A percentile compares a stretch with the other conserved stretches of the same genome.
Conservation (phyloP, 768 basidiomycete species). For the Tubosaeta sp. region DNA sequence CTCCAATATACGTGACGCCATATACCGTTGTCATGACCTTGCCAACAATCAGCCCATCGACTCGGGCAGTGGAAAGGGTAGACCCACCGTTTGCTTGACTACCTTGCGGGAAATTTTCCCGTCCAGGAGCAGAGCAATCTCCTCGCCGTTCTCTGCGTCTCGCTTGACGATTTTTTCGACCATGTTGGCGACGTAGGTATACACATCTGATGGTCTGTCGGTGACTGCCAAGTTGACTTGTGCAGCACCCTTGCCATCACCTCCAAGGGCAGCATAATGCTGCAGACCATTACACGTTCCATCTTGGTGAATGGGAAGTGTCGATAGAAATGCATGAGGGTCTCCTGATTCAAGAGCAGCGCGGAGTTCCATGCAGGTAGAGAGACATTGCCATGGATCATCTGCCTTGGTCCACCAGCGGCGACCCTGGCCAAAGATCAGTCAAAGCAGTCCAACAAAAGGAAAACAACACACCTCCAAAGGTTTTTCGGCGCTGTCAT, state of each 20-base stretch:
- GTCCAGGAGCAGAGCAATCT: slow-evolving; percentile 54
- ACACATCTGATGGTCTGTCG: slow-evolving; percentile 91
- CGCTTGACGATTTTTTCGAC: slow-evolving; percentile 63
- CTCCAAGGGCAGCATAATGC: slow-evolving; percentile 97
- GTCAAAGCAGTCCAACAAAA: background rate
- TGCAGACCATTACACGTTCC: slow-evolving; percentile 98
- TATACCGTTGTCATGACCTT: slow-evolving; percentile 99
- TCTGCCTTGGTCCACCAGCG: slow-evolving; percentile 91
- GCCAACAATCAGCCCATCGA: background rate
- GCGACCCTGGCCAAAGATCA: slow-evolving; percentile 44
- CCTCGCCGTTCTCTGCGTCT: slow-evolving; percentile 50
- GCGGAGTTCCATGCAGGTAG: slow-evolving; percentile 86
- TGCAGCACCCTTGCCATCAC: slow-evolving; percentile 79
- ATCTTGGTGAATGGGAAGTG: slow-evolving; percentile 94
- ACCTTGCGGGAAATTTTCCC: slow-evolving; percentile 89
- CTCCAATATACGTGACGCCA: slow-evolving; percentile 94
- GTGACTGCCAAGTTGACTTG: slow-evolving; percentile 89
- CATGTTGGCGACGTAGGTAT: slow-evolving; percentile 85
- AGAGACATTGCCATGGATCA: slow-evolving; percentile 97
- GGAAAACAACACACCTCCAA: slow-evolving; percentile 49
- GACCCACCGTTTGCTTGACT: slow-evolving; percentile 88
- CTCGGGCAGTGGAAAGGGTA: background rate
- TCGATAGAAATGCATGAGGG: slow-evolving; percentile 53
- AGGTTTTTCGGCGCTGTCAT: slow-evolving; percentile 79
- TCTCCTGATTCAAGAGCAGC: slow-evolving; percentile 71